Evolutionary conservation across 768 basidiomycete genomes (phyloP).

Genomic region (Suillus lakei): DNA sequence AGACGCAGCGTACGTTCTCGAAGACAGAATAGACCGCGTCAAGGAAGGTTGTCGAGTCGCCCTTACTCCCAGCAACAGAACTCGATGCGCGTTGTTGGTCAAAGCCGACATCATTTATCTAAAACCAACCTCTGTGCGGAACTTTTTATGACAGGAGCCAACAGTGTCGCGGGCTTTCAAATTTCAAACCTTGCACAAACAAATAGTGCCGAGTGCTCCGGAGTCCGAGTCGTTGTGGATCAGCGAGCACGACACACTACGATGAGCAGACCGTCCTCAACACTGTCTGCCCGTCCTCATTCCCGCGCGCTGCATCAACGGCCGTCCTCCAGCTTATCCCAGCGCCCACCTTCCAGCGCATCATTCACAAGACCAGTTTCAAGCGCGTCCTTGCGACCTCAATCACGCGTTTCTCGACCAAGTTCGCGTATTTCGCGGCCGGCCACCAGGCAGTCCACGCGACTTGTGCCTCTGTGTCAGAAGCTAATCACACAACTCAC

Average conservation of each 20-base stretch:
- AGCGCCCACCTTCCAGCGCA: conserved; percentile 51
- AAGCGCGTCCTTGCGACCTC: conserved; percentile 44
- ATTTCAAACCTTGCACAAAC: background rate
- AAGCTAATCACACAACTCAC: conserved; percentile 59
- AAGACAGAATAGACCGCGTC: background rate
- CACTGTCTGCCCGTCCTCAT: conserved; percentile 20
- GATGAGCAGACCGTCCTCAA: conserved; percentile 28
- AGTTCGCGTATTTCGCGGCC: conserved; percentile 55
- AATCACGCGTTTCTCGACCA: conserved; percentile 40
- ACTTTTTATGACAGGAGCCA: background rate
- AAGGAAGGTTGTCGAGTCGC: conserved; percentile 14
- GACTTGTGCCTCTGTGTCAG: conserved; percentile 59
- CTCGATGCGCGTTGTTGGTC: conserved; percentile 13
- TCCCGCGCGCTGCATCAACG: conserved; percentile 29
- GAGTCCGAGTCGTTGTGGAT: background rate
- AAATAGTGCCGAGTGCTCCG: background rate
- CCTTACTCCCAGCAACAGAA: conserved; percentile 8
- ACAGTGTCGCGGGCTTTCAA: background rate
- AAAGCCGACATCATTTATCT: conserved; percentile 23
- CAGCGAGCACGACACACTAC: conserved; percentile 1
- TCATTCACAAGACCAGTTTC: conserved; percentile 50
- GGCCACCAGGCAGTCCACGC: conserved; percentile 52
- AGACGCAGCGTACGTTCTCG: conserved; percentile 24
- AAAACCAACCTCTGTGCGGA: background rate
- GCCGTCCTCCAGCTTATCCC: conserved; percentile 43